Percentiles rank a stretch among this genome's conserved stretches.
These are phyloP conservation scores for Kwoniella sp. DNA, from an alignment of 768 basidiomycete genomes.

Conservation along the genomic window DNA sequence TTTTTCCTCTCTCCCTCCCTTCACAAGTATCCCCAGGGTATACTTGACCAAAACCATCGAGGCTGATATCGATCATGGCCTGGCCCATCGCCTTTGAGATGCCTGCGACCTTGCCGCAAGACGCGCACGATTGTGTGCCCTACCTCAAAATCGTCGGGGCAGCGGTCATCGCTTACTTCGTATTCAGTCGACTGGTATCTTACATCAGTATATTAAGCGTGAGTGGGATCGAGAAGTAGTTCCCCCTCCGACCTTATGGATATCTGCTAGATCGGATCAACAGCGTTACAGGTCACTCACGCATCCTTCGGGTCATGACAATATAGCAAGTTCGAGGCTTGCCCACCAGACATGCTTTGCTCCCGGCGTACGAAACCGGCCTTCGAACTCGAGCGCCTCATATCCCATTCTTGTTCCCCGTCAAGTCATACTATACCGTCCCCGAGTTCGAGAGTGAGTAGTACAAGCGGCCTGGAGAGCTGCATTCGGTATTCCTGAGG, in stretches of 20 bases:
- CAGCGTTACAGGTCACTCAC: neutral
- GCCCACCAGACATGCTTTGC: slow-evolving; percentile 25
- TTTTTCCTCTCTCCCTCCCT: neutral
- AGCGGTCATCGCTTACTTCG: neutral
- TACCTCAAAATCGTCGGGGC: slow-evolving; percentile 5
- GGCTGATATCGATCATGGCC: neutral
- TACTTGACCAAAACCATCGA: neutral
- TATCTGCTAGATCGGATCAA: too few relatives aligned
- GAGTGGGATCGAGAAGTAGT: neutral
- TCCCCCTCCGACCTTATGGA: neutral
- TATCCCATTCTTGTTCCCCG: slow-evolving; percentile 34
- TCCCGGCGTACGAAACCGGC: slow-evolving; percentile 36
- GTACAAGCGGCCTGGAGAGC: too few relatives aligned
- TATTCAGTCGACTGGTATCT: slow-evolving; percentile 4
- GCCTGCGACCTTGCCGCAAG: slow-evolving; percentile 2
- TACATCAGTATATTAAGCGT: slow-evolving; percentile 11
- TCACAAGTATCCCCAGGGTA: too few relatives aligned
- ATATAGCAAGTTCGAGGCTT: slow-evolving; percentile 34
- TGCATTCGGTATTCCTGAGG: too few relatives aligned
- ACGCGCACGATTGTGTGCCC: neutral
- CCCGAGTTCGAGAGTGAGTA: slow-evolving; percentile 15
- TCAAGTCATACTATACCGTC: slow-evolving; percentile 16
- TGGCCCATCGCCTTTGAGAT: neutral
- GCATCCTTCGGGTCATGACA: neutral
- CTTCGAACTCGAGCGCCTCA: slow-evolving; percentile 29